Base-by-base conservation (phyloP, 139 green algal species). In the Chlamydomonas sp. region DNA sequence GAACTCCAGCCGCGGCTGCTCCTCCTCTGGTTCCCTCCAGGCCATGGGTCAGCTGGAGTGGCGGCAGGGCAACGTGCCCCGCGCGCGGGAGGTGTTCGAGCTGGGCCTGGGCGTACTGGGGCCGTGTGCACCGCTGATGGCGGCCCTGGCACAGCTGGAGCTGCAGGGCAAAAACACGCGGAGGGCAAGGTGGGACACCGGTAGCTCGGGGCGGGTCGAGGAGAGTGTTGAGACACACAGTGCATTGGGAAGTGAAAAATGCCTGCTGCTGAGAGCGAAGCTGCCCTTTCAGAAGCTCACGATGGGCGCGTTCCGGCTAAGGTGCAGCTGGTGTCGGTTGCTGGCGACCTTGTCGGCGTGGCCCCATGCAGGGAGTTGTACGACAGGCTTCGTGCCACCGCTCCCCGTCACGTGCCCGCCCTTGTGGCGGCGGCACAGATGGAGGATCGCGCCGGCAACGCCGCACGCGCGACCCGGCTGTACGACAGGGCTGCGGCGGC, bases 1-100 rank as follows among this genome's bases (percentile, higher is more conserved):
- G 16, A 77, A 17, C 79, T 63, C 79, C 60, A 88, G 18, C 67
- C 91, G 63, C 75, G 82, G 75, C 75, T 64, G 20, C 84, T 89
- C 49, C 90, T 64, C 0, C 80, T 31, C 3, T 69, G 15, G 20
- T 64, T 0, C 1, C 64, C 7, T 20, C 79, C 92, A 91, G 89
- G 76, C 84, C 0, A 80, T 92, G 49, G 90, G 88, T 0, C 79
- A 87, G 60, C 80, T 93, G 78, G 90, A 95, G 78, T 96, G 93
- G 94, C 77, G 82, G 73, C 72, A 86, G n/a, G 94, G 94, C 49
- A 80, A 90, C 76, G 92, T 81, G 20, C 18, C 67, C 0, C 57
- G 71, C 2, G 92, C 93, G 0, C 89, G 88, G 18, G 17, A 85
- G 63, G 78, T 93, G 59, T 97, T 93, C 66, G 59, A 91, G 79